phyloP scores from a whole-genome alignment of 805 yeast species.

The Candida silvicultrix region DNA sequence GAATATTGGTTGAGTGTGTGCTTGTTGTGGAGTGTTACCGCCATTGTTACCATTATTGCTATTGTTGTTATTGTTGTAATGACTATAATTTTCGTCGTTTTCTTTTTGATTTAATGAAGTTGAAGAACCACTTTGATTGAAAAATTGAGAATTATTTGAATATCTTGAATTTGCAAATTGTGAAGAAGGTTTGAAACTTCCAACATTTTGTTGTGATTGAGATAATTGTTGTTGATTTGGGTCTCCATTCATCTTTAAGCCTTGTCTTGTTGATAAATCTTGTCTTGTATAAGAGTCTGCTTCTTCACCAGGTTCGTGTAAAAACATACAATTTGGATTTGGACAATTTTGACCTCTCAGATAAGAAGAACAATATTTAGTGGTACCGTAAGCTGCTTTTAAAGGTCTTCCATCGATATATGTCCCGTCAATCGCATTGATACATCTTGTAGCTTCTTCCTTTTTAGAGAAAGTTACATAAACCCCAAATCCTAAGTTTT shows the following conservation, averaged over 20 bases:
- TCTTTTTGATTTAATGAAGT: slow-evolving; percentile 1
- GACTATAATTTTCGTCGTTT: slow-evolving; percentile 2
- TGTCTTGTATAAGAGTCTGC: slow-evolving; percentile 94
- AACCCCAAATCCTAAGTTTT: slow-evolving; percentile 80
- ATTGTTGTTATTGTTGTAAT: neutral
- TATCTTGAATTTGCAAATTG: slow-evolving; percentile 10
- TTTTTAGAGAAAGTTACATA: slow-evolving; percentile 90
- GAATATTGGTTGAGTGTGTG: slow-evolving; percentile 9
- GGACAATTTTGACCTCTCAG: slow-evolving; percentile 94
- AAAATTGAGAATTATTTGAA: slow-evolving; percentile 9
- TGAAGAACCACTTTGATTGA: slow-evolving; percentile 1
- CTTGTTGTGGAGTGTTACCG: neutral
- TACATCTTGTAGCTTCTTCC: slow-evolving; percentile 94
- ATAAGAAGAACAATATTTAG: slow-evolving; percentile 96
- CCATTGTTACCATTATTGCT: neutral
- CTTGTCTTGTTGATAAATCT: slow-evolving; percentile 73
- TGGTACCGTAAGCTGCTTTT: slow-evolving; percentile 96
- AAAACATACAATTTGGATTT: slow-evolving; percentile 97
- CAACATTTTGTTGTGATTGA: slow-evolving; percentile 10
- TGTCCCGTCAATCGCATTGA: slow-evolving; percentile 88
- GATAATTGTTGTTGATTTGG: neutral
- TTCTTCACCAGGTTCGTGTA: slow-evolving; percentile 99
- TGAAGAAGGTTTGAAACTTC: slow-evolving; percentile 13
- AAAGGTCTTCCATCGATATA: slow-evolving; percentile 84
- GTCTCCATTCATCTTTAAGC: slow-evolving; percentile 42